These are phyloP conservation scores for Hordeum pubiflorum DNA, from an alignment of 202 grass and related monocot species.

Conservation along the genomic window DNA sequence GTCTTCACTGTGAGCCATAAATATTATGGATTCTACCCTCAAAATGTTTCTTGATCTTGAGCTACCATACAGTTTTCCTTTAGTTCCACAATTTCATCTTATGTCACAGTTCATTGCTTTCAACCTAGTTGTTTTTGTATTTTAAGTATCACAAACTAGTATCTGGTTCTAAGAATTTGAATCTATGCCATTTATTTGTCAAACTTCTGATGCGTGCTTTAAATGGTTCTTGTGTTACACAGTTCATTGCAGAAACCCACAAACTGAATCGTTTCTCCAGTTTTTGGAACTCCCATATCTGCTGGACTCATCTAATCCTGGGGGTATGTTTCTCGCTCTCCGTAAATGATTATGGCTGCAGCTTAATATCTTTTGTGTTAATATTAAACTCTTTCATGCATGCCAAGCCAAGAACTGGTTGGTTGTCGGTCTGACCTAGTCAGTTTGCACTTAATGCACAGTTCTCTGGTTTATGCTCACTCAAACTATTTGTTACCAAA, in stretches of 20 bases:
- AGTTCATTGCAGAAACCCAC: conserved; percentile 71
- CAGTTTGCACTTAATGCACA: neutral
- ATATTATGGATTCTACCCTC: neutral
- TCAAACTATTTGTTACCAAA: neutral
- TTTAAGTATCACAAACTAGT: neutral
- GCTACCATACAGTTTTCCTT: neutral
- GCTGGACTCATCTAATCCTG: conserved; percentile 48
- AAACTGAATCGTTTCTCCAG: conserved; percentile 75
- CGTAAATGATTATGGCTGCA: neutral
- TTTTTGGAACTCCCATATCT: conserved; percentile 73
- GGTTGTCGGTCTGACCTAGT: neutral
- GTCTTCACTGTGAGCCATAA: neutral
- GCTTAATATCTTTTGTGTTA: neutral
- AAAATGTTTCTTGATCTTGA: conserved; percentile 4
- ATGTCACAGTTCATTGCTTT: neutral
- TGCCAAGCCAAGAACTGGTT: neutral
- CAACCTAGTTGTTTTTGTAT: neutral
- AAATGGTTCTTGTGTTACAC: conserved; percentile 19
- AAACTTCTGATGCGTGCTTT: conserved; percentile 20
- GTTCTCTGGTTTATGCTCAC: neutral
- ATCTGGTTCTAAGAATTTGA: neutral
- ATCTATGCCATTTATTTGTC: conserved; percentile 17
- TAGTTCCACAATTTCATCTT: neutral
- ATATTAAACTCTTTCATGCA: conserved; percentile 3
- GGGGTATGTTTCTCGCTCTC: conserved; percentile 27